Conservation (phyloP, 106 monocot genomes). For the Gastrodia elata region DNA sequence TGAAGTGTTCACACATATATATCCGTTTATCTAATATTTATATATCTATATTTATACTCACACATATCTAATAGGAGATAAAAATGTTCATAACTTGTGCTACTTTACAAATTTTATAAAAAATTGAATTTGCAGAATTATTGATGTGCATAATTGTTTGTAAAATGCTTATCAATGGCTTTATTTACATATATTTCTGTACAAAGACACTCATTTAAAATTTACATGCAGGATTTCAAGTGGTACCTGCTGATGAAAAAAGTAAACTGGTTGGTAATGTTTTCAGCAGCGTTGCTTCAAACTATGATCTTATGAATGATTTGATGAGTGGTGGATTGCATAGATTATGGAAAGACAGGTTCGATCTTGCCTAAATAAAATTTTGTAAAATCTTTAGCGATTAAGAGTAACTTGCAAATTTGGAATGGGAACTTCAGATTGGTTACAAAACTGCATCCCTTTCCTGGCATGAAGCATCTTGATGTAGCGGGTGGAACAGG, state of each 20-base stretch:
- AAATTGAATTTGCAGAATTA: not conserved
- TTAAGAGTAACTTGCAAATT: not conserved
- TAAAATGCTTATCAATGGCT: not conserved
- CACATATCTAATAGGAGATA: too few relatives aligned
- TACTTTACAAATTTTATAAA: too few relatives aligned
- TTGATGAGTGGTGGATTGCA: slow-evolving; percentile 90
- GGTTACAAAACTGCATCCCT: slow-evolving; percentile 79
- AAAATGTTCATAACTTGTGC: too few relatives aligned
- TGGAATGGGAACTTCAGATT: slow-evolving; percentile 26
- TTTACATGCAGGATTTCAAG: slow-evolving; percentile 59
- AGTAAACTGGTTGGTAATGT: slow-evolving; percentile 89
- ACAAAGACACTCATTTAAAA: not conserved
- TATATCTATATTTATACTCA: too few relatives aligned
- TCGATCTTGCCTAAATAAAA: not conserved
- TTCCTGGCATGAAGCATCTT: slow-evolving; percentile 98
- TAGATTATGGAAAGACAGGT: slow-evolving; percentile 96
- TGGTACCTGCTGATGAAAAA: slow-evolving; percentile 86
- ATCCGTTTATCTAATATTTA: too few relatives aligned
- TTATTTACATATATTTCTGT: not conserved
- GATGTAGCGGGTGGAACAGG: slow-evolving; percentile 98
- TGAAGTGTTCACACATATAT: too few relatives aligned
- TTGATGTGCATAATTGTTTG: not conserved
- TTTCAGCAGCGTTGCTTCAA: slow-evolving; percentile 86
- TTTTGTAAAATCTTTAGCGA: not conserved
- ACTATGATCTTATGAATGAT: slow-evolving; percentile 96